A percentile compares a stretch with the other conserved stretches of the same genome.
Evolutionary conservation across 192 early-diverging fungal species (phyloP).

Genomic region (Mycoemilia scoparia): DNA sequence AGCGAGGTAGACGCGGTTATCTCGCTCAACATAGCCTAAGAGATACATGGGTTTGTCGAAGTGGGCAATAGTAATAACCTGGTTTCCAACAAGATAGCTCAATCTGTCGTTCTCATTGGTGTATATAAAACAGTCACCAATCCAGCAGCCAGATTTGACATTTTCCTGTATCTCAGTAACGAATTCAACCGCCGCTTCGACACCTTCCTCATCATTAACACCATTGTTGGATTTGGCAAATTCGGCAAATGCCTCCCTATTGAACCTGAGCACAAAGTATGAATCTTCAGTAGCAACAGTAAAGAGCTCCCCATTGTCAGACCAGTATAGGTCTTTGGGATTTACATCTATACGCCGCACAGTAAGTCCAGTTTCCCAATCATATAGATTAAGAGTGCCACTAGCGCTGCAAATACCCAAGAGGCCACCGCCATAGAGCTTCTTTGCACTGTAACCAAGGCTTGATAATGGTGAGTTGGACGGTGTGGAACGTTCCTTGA

Average conservation of each 20-base stretch:
- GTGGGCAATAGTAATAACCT: slow-evolving; percentile 87
- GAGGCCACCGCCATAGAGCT: slow-evolving; percentile 84
- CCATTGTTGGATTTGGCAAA: slow-evolving; percentile 50
- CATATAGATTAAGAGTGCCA: slow-evolving; percentile 77
- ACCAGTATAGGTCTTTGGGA: slow-evolving; percentile 81
- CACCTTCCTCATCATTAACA: slow-evolving; percentile 69
- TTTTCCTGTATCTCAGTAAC: slow-evolving; percentile 77
- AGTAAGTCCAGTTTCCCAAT: slow-evolving; percentile 86
- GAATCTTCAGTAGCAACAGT: slow-evolving; percentile 83
- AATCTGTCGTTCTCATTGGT: slow-evolving; percentile 76
- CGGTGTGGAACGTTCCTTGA: slow-evolving; percentile 68
- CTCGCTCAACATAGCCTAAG: slow-evolving; percentile 81
- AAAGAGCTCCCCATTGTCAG: slow-evolving; percentile 81
- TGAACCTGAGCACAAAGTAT: slow-evolving; percentile 89
- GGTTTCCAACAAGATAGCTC: slow-evolving; percentile 90
- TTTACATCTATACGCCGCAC: slow-evolving; percentile 91
- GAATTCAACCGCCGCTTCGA: slow-evolving; percentile 93
- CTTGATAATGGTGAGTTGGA: slow-evolving; percentile 34
- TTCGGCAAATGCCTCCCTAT: slow-evolving; percentile 64
- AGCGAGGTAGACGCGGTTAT: slow-evolving; percentile 83
- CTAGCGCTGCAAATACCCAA: slow-evolving; percentile 63
- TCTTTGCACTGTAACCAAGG: slow-evolving; percentile 73
- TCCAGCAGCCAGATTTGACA: slow-evolving; percentile 89
- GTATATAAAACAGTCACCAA: slow-evolving; percentile 99
- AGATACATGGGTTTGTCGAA: slow-evolving; percentile 86